Conservation (phyloP, 305 asterid species). For the Fraxinus sp. region DNA sequence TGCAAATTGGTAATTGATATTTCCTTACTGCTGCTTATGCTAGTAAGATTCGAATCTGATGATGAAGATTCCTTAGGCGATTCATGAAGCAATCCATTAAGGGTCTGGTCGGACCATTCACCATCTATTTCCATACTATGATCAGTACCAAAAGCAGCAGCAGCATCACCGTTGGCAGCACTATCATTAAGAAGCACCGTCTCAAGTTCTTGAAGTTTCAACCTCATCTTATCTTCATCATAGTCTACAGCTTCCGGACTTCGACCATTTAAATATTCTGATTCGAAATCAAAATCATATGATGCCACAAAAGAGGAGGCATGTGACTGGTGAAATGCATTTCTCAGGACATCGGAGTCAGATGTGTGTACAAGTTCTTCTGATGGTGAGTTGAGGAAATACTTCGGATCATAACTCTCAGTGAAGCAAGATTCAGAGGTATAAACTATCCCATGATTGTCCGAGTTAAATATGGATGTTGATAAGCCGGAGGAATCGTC, state of each 20-base stretch:
- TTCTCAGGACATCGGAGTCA: slow-evolving; percentile 32
- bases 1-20: slow-evolving; percentile 25
- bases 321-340: slow-evolving; percentile 36
- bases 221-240: slow-evolving; percentile 52
- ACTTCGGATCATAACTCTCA: slow-evolving; percentile 48
- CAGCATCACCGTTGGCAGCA: slow-evolving; percentile 21
- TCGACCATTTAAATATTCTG: slow-evolving; percentile 34
- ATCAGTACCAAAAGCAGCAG: slow-evolving; percentile 5
- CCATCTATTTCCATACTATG: slow-evolving; percentile 56
- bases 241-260: slow-evolving; percentile 46
- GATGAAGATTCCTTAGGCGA: slow-evolving; percentile 77
- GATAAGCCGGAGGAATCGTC: slow-evolving; percentile 38
- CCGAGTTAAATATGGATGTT: slow-evolving; percentile 37
- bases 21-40: slow-evolving; percentile 48
- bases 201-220: slow-evolving; percentile 83
- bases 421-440: slow-evolving; percentile 61
- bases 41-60: slow-evolving; percentile 47
- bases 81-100: slow-evolving; percentile 39
- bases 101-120: slow-evolving; percentile 35
- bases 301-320: slow-evolving; percentile 33
- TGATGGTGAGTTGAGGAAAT: slow-evolving; percentile 62
- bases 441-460: slow-evolving; percentile 41
- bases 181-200: slow-evolving; percentile 66
- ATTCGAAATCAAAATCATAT: slow-evolving; percentile 34
- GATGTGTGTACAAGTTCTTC: slow-evolving; percentile 42